These are phyloP conservation scores for Epithele typhae DNA, from an alignment of 768 basidiomycete genomes.

Conservation along the genomic window DNA sequence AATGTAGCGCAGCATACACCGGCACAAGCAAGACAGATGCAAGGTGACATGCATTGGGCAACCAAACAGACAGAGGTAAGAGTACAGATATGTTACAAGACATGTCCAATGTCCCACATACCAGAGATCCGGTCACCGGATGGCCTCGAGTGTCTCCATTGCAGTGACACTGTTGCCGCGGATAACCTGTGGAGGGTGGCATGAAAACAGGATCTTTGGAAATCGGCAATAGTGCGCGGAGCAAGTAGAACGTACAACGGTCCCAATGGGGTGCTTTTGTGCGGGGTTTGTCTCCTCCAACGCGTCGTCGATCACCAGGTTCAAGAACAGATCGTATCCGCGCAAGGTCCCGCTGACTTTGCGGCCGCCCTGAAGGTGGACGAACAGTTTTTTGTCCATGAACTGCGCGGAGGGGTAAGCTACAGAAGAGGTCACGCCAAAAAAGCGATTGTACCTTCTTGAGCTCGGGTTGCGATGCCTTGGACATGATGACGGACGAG, in stretches of 20 bases:
- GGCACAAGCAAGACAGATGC: too few relatives aligned
- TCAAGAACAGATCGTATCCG: conserved; percentile 98
- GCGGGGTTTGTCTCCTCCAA: conserved; percentile 87
- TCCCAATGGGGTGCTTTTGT: conserved; percentile 88
- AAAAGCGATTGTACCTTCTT: conserved; percentile 73
- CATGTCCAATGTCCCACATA: conserved; percentile 14
- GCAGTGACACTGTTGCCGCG: conserved; percentile 96
- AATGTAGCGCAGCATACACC: too few relatives aligned
- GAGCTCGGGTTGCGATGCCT: conserved; percentile 94
- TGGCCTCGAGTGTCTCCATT: conserved; percentile 83
- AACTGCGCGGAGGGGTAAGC: conserved; percentile 48
- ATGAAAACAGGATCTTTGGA: neutral
- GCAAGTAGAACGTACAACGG: conserved; percentile 56
- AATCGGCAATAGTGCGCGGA: conserved; percentile 12
- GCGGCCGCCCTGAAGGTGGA: conserved; percentile 91
- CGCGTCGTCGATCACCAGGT: conserved; percentile 95
- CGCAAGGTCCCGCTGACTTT: conserved; percentile 93
- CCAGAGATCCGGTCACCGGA: conserved; percentile 29
- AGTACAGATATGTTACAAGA: conserved; percentile 18
- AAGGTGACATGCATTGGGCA: too few relatives aligned
- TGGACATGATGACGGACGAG: conserved; percentile 51
- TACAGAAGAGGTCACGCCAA: neutral
- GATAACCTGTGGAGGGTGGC: conserved; percentile 62
- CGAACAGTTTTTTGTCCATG: conserved; percentile 97
- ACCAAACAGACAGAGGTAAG: conserved; percentile 5